Conservation (phyloP, 768 basidiomycete species). For the Leccinum longicurvipes region DNA sequence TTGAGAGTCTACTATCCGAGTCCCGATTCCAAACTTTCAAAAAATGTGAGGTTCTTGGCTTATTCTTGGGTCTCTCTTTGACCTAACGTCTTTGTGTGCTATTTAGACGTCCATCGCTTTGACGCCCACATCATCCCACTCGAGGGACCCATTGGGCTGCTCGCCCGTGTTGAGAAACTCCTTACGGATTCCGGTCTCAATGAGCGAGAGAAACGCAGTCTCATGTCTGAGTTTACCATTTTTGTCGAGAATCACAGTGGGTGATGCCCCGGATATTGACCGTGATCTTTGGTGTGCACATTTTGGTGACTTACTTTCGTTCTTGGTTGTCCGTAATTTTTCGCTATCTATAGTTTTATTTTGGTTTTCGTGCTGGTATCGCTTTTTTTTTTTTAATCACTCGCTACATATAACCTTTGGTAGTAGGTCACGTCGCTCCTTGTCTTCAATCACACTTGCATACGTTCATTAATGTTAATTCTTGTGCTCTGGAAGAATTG, state of each 20-base stretch:
- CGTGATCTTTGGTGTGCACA: constrained; percentile 4
- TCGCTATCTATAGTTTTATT: constrained; percentile 22
- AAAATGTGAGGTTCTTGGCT: constrained; percentile 50
- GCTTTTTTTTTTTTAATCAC: constrained; percentile 19
- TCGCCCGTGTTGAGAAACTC: constrained; percentile 60
- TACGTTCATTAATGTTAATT: constrained; percentile 11
- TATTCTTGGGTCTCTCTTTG: background rate
- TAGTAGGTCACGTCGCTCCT: constrained; percentile 14
- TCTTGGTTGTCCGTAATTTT: constrained; percentile 26
- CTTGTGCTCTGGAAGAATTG: background rate
- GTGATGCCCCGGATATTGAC: constrained; percentile 8
- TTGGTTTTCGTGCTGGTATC: constrained; percentile 12
- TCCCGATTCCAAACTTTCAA: constrained; percentile 46
- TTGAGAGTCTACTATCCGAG: constrained; percentile 35
- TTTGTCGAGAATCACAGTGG: constrained; percentile 44
- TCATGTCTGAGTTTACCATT: constrained; percentile 58
- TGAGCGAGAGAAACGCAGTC: constrained; percentile 43
- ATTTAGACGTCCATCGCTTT: constrained; percentile 66
- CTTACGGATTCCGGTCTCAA: constrained; percentile 48
- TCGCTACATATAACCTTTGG: constrained; percentile 9
- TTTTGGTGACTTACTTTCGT: background rate
- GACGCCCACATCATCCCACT: constrained; percentile 74
- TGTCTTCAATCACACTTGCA: constrained; percentile 2
- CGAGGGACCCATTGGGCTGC: constrained; percentile 68
- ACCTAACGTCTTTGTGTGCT: constrained; percentile 15